Evolutionary conservation across 1,284 basidiomycete genomes (phyloP), one percentile per base, ranked within the genome.

Genomic region (Heliocybe sulcata): DNA sequence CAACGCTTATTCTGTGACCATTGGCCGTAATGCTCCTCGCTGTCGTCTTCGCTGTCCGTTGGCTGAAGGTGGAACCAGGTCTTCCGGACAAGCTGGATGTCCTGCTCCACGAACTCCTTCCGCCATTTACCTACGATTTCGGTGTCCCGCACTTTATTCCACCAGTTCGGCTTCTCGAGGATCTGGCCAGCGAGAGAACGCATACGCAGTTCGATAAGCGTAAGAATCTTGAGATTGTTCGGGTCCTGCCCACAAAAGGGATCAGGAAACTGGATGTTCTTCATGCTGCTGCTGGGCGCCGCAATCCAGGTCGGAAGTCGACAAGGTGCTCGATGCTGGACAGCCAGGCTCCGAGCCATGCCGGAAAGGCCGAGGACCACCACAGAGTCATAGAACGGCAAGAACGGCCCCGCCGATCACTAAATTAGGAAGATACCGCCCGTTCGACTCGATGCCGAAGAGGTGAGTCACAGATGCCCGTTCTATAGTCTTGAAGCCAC

Each of bases 301-400:
- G 11, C 10, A 51, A 6, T 51, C 12, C 12, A 23, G 27, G 22
- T 8, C 10, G 10, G 27, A 51, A 25, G 20, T 51, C 11, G 49
- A 51, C 49, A 6, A 8, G 27, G 10, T 19, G 8, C 10, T 51
- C 23, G 22, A 57, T 63, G 9, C 56, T 67, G 25, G 65, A n/a
- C n/a, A n/a, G n/a, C n/a, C n/a, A n/a, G n/a, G n/a, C n/a, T n/a
- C n/a, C n/a, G n/a, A n/a, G n/a, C n/a, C n/a, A n/a, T n/a, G n/a
- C n/a, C n/a, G n/a, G n/a, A n/a, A n/a, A n/a, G n/a, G n/a, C n/a
- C n/a, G n/a, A n/a, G n/a, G n/a, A n/a, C n/a, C n/a, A n/a, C n/a
- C n/a, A n/a, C n/a, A n/a, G n/a, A n/a, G n/a, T n/a, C n/a, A n/a
- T n/a, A n/a, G n/a, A n/a, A n/a, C n/a, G n/a, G n/a, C n/a, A n/a